These are phyloP conservation scores for Cyathus striatus DNA, from an alignment of 768 basidiomycete species.

Conservation along the genomic window DNA sequence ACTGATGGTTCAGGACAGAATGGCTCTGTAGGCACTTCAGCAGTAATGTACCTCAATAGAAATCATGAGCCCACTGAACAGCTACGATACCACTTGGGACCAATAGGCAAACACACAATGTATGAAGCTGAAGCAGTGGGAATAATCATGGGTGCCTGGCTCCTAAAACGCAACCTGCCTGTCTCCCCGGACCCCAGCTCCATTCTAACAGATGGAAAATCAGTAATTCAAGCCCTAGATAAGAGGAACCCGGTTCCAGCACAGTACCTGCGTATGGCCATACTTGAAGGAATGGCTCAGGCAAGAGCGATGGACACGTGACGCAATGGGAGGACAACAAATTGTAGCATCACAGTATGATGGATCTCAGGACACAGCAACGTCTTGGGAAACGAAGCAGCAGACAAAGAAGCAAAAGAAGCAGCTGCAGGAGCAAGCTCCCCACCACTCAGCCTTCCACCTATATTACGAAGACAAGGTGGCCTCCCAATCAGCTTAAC, in stretches of 20 bases:
- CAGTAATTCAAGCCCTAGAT: neutral
- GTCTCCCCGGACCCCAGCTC: too few relatives aligned
- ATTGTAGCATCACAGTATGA: neutral
- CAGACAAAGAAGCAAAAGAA: conserved; percentile 9
- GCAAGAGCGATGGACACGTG: neutral
- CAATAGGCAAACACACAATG: neutral
- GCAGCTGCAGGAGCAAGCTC: conserved; percentile 3
- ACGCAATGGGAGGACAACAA: neutral
- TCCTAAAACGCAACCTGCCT: too few relatives aligned
- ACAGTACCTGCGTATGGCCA: neutral
- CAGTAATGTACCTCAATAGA: too few relatives aligned
- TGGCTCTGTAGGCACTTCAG: conserved; percentile 20
- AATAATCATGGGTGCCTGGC: too few relatives aligned
- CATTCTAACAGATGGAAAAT: neutral
- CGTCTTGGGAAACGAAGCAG: conserved; percentile 7
- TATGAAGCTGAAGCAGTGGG: too few relatives aligned
- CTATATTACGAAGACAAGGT: neutral
- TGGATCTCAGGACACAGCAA: conserved; percentile 10
- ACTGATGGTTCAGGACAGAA: conserved; percentile 21
- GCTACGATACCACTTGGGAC: neutral
- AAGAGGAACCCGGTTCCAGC: neutral
- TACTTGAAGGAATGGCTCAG: neutral
- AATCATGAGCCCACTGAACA: too few relatives aligned
- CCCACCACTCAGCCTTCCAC: neutral
- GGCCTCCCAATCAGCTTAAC: neutral